Conservation (phyloP, 345 rosid species). For the Chamaenerion angustifolium region DNA sequence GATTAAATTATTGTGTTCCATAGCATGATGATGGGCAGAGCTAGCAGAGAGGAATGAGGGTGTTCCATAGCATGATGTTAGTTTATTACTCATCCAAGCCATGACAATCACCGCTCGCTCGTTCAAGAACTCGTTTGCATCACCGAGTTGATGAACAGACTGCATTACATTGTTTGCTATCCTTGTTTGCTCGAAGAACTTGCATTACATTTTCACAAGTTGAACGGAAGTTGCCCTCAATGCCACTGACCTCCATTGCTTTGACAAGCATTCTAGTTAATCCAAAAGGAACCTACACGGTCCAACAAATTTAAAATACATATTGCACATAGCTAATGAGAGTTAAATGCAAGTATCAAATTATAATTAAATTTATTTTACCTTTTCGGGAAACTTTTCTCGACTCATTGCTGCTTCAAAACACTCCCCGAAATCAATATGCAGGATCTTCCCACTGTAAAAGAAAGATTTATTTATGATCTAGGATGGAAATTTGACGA, state of each 20-base stretch:
- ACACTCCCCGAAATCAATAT: slow-evolving; percentile 98
- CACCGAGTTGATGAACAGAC: slow-evolving; percentile 97
- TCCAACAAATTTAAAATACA: background rate
- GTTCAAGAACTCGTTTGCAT: slow-evolving; percentile 90
- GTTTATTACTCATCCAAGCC: slow-evolving; percentile 92
- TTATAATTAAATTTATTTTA: slow-evolving; percentile 4
- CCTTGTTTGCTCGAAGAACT: slow-evolving; percentile 80
- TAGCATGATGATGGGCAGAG: no score
- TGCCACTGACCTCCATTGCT: slow-evolving; percentile 99
- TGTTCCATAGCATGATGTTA: no score
- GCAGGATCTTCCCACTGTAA: slow-evolving; percentile 89
- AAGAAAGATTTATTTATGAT: slow-evolving; percentile 11
- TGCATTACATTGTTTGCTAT: no score
- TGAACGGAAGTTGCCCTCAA: slow-evolving; percentile 87
- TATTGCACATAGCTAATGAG: background rate
- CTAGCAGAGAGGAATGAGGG: no score
- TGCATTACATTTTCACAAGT: slow-evolving; percentile 97
- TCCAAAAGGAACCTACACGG: slow-evolving; percentile 77
- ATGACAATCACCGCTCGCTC: slow-evolving; percentile 90
- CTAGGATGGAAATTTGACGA: background rate
- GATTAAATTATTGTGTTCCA: no score
- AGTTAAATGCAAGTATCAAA: no score
- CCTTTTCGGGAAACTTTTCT: slow-evolving; percentile 99
- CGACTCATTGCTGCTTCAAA: slow-evolving; percentile 98
- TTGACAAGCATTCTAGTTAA: slow-evolving; percentile 98